Percentiles rank a stretch among this genome's conserved stretches.
Conservation (phyloP, 2,329 filamentous ascomycete species). For the Epichloe gansuensis region DNA sequence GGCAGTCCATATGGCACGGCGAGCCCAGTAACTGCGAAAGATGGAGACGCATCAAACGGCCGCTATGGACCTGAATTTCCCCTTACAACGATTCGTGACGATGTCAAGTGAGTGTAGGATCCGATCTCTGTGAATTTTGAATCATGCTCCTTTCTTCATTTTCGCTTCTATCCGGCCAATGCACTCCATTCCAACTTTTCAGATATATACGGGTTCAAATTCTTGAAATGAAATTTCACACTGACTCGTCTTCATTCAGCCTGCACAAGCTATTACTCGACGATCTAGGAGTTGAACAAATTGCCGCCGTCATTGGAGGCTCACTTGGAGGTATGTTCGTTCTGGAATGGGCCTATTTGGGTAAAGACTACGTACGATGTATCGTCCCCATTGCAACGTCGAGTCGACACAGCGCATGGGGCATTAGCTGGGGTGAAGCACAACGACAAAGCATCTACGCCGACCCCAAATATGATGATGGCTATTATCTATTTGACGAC, state of each 20-base stretch:
- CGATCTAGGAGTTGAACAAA: slow-evolving; percentile 63
- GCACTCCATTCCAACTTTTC: too few species aligned
- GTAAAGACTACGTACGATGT: slow-evolving; percentile 67
- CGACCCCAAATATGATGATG: slow-evolving; percentile 95
- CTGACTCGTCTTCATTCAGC: slow-evolving; percentile 39
- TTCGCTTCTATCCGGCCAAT: not conserved
- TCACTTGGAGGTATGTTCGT: slow-evolving; percentile 85
- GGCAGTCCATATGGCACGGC: slow-evolving; percentile 78
- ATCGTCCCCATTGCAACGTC: slow-evolving; percentile 79
- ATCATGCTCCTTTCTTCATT: not conserved
- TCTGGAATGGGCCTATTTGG: slow-evolving; percentile 85
- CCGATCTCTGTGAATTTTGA: not conserved
- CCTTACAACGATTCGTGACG: slow-evolving; percentile 89
- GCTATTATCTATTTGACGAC: slow-evolving; percentile 81
- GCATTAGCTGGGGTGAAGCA: slow-evolving; percentile 82
- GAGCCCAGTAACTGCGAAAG: slow-evolving; percentile 79
- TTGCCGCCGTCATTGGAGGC: slow-evolving; percentile 69
- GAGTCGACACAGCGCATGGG: slow-evolving; percentile 75
- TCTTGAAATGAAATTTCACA: not conserved
- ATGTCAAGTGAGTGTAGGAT: slow-evolving; percentile 60
- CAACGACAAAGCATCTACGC: slow-evolving; percentile 92
- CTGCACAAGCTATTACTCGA: slow-evolving; percentile 71
- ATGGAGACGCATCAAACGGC: slow-evolving; percentile 61
- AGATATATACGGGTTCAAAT: too few species aligned
- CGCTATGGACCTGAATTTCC: slow-evolving; percentile 93